phyloP scores from a whole-genome alignment of 371 early-diverging fungal species.

The Rhizopus stolonifer region DNA sequence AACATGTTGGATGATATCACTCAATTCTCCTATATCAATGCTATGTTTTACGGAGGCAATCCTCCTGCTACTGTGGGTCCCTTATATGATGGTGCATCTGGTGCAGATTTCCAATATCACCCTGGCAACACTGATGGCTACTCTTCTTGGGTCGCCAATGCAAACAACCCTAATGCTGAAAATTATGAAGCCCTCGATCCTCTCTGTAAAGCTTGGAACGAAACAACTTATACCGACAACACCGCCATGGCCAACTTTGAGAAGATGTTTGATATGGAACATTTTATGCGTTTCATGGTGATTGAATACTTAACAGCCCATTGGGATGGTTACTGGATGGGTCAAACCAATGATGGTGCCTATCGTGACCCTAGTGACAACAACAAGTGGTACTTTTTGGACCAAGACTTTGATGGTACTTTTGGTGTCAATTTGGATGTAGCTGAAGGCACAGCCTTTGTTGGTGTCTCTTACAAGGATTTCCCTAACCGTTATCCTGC shows the following conservation, averaged over 20 bases:
- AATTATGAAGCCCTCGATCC: slow-evolving; percentile 33
- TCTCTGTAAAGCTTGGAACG: slow-evolving; percentile 38
- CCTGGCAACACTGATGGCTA: slow-evolving; percentile 27
- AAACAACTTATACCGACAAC: slow-evolving; percentile 41
- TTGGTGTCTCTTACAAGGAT: slow-evolving; percentile 43
- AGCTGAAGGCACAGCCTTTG: slow-evolving; percentile 25
- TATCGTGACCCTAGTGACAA: slow-evolving; percentile 49
- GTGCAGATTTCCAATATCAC: slow-evolving; percentile 48
- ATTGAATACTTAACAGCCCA: slow-evolving; percentile 54
- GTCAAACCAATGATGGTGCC: slow-evolving; percentile 56
- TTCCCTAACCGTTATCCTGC: slow-evolving; percentile 41
- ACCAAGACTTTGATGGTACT: slow-evolving; percentile 55
- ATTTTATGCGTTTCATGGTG: slow-evolving; percentile 59
- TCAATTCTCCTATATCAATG: slow-evolving; percentile 48
- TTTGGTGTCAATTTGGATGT: slow-evolving; percentile 54
- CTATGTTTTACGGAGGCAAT: slow-evolving; percentile 46
- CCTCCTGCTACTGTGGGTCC: slow-evolving; percentile 45
- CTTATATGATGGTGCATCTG: slow-evolving; percentile 55
- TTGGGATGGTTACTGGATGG: slow-evolving; percentile 65
- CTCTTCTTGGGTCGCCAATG: slow-evolving; percentile 31
- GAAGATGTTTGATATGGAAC: slow-evolving; percentile 43
- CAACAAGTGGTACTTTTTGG: slow-evolving; percentile 50
- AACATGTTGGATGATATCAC: slow-evolving; percentile 54
- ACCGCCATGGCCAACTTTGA: slow-evolving; percentile 36
- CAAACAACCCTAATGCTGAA: slow-evolving; percentile 35